A percentile compares a stretch with the other conserved stretches of the same genome.
These are phyloP conservation scores for Lactarius hatsudake DNA, from an alignment of 768 basidiomycete genomes.

Conservation along the genomic window DNA sequence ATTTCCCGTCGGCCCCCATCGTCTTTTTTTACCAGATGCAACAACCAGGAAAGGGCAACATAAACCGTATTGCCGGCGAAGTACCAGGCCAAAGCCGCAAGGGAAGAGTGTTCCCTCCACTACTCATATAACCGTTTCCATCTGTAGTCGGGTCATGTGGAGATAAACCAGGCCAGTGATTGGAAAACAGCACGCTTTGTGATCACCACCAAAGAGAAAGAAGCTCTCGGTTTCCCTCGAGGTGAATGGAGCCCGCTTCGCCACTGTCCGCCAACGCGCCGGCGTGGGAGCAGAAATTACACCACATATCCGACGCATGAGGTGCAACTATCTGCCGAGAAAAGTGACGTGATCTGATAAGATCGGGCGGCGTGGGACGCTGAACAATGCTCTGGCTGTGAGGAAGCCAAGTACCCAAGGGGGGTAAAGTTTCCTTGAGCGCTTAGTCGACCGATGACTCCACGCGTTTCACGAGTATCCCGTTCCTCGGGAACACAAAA, in stretches of 20 bases:
- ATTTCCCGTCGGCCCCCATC: background rate
- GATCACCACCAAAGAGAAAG: background rate
- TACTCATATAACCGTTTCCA: background rate
- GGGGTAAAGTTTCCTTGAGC: constrained; percentile 9
- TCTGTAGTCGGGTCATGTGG: background rate
- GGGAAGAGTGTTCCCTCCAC: background rate
- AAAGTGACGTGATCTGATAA: constrained; percentile 11
- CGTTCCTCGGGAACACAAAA: constrained; percentile 12
- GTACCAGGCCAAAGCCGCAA: background rate
- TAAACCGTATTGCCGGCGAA: background rate
- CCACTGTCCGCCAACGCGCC: constrained; percentile 14
- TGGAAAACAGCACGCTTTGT: background rate
- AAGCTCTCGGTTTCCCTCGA: background rate
- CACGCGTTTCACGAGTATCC: constrained; percentile 1
- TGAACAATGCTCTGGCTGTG: background rate
- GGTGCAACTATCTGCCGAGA: background rate
- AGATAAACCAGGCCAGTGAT: background rate
- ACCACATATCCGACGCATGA: background rate
- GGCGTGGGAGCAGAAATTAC: constrained; percentile 10
- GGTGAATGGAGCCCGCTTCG: background rate
- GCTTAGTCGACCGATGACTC: constrained; percentile 2
- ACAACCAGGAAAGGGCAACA: background rate
- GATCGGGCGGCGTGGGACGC: background rate
- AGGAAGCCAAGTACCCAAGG: background rate
- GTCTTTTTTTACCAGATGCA: background rate